Percentiles rank a stretch among this genome's conserved stretches.
phyloP scores from a whole-genome alignment of 140 eudicot species.

The Senecio squalidus region DNA sequence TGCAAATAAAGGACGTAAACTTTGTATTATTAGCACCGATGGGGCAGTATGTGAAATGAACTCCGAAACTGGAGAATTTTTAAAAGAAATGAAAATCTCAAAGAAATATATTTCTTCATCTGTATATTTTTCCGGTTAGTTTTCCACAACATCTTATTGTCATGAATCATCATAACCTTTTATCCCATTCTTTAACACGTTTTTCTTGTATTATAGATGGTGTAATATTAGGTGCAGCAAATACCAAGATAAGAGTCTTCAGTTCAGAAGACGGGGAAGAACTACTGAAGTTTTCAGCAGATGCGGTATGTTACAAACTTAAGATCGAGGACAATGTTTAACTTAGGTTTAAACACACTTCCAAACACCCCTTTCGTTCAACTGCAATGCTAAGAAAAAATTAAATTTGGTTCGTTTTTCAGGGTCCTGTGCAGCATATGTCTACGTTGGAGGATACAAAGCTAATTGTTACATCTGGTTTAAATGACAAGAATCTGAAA shows the following conservation, averaged over 20 bases:
- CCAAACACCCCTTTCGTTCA: neutral
- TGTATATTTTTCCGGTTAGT: slow-evolving; percentile 35
- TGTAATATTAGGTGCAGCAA: slow-evolving; percentile 40
- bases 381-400: neutral
- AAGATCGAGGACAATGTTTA: neutral
- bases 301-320: slow-evolving; percentile 24
- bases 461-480: slow-evolving; percentile 34
- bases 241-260: slow-evolving; percentile 28
- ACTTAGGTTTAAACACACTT: neutral
- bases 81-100: slow-evolving; percentile 34
- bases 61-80: slow-evolving; percentile 48
- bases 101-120: slow-evolving; percentile 39
- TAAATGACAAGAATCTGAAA: slow-evolving; percentile 35
- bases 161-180: neutral
- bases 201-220: slow-evolving; percentile 31
- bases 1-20: slow-evolving; percentile 39
- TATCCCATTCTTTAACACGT: neutral
- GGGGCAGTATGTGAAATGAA: slow-evolving; percentile 44
- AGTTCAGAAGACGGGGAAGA: slow-evolving; percentile 39
- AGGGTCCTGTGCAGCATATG: slow-evolving; percentile 37
- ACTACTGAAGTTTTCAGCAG: slow-evolving; percentile 37
- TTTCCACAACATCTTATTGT: neutral
- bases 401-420: neutral
- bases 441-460: slow-evolving; percentile 30
- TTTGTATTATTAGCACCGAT: slow-evolving; percentile 26